Percentiles rank a stretch among this genome's conserved stretches.
Conservation (phyloP, 495 filamentous ascomycete species). For the Daldinia decipiens region DNA sequence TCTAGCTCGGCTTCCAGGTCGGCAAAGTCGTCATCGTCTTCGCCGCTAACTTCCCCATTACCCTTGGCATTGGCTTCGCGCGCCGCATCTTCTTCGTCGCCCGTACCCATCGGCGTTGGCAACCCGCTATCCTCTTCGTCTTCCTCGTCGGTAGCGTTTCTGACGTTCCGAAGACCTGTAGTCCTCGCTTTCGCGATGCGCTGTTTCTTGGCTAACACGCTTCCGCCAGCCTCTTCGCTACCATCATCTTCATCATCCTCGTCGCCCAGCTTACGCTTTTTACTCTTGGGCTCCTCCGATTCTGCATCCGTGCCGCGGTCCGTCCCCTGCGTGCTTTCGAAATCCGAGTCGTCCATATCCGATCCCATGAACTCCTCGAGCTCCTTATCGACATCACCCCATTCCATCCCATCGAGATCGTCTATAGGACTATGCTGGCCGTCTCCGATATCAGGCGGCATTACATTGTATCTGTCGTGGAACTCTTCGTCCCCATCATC, state of each 20-base stretch:
- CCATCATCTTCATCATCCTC: constrained; percentile 50
- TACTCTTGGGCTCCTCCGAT: constrained; percentile 40
- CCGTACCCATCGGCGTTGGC: constrained; percentile 61
- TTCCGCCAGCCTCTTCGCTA: constrained; percentile 44
- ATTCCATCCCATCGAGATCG: constrained; percentile 64
- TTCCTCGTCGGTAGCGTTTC: constrained; percentile 53
- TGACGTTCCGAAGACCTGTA: constrained; percentile 58
- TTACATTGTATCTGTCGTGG: constrained; percentile 42
- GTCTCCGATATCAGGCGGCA: constrained; percentile 60
- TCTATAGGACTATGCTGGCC: constrained; percentile 64
- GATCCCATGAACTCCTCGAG: constrained; percentile 76
- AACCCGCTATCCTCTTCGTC: constrained; percentile 54
- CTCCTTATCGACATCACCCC: constrained; percentile 75
- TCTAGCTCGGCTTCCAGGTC: constrained; percentile 74
- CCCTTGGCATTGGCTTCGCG: constrained; percentile 28
- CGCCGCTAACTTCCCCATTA: constrained; percentile 46
- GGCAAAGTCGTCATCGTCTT: constrained; percentile 64
- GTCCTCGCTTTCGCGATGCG: constrained; percentile 61
- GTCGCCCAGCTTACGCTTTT: constrained; percentile 47
- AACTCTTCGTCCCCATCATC: constrained; percentile 56
- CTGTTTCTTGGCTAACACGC: constrained; percentile 54
- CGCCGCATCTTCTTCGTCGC: constrained; percentile 59
- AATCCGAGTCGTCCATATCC: constrained; percentile 67
- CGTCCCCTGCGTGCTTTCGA: constrained; percentile 52
- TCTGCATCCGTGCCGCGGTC: constrained; percentile 45